A percentile compares a stretch with the other conserved stretches of the same genome.
Evolutionary conservation across 1,284 basidiomycete genomes (phyloP).

Genomic region (Hymenochaete sp.): DNA sequence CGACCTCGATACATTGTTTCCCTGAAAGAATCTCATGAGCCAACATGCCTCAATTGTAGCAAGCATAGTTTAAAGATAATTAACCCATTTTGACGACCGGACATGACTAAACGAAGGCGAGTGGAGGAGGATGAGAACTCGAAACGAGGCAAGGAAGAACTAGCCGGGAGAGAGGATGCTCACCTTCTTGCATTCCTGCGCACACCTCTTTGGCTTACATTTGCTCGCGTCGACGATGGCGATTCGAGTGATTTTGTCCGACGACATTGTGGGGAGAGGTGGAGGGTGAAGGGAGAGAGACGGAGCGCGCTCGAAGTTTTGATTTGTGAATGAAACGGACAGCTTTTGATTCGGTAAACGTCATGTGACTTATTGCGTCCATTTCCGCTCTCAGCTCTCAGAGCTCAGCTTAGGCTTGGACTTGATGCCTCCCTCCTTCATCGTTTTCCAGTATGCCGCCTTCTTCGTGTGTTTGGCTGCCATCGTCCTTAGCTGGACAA

Average conservation of each 20-base stretch:
- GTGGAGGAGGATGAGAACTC: background rate
- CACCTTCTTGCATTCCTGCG: slow-evolving; percentile 89
- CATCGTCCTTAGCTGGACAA: too few relatives aligned
- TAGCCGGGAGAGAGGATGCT: slow-evolving; percentile 15
- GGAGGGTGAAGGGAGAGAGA: slow-evolving; percentile 3
- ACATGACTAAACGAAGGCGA: slow-evolving; percentile 59
- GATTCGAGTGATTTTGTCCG: slow-evolving; percentile 90
- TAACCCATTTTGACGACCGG: slow-evolving; percentile 96
- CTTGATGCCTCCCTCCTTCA: too few relatives aligned
- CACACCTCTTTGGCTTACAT: slow-evolving; percentile 89
- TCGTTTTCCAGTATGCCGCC: too few relatives aligned
- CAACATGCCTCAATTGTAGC: background rate
- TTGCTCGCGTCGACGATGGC: slow-evolving; percentile 90
- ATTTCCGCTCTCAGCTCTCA: too few relatives aligned
- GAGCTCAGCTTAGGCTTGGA: too few relatives aligned
- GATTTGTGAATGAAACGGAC: too few relatives aligned
- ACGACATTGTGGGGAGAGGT: too few relatives aligned
- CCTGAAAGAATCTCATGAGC: slow-evolving; percentile 37
- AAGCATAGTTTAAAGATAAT: slow-evolving; percentile 23
- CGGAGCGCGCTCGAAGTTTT: too few relatives aligned
- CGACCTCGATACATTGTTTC: slow-evolving; percentile 96
- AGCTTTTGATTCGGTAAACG: too few relatives aligned
- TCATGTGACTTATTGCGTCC: too few relatives aligned
- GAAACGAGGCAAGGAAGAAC: background rate
- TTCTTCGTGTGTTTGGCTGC: too few relatives aligned